These are phyloP conservation scores for Ophiostoma sp. DNA, from an alignment of 2,329 filamentous ascomycete species.

Conservation along the genomic window DNA sequence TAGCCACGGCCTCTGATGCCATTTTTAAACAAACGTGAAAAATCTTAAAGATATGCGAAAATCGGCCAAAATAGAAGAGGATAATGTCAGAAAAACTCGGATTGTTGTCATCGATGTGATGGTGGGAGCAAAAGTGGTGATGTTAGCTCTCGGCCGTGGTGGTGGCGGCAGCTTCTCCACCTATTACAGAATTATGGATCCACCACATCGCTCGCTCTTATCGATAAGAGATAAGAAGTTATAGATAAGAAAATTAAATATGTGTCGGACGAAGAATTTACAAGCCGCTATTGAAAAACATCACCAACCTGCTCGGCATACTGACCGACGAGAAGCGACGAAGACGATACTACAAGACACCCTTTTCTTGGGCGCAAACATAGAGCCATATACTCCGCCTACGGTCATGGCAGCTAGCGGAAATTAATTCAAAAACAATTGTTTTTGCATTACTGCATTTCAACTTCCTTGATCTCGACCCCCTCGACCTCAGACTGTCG, in stretches of 20 bases:
- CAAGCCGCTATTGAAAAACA: not conserved
- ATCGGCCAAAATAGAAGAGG: too few species aligned
- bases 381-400: not conserved
- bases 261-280: not conserved
- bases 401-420: too few species aligned
- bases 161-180: slow-evolving; percentile 2
- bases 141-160: not conserved
- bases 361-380: not conserved
- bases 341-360: not conserved
- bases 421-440: not conserved
- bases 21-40: not conserved
- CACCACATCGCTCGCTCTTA: not conserved
- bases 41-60: too few species aligned
- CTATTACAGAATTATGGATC: not conserved
- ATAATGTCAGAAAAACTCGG: not conserved
- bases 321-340: slow-evolving; percentile 2
- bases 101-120: not conserved
- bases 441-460: not conserved
- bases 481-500: not conserved
- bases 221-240: slow-evolving; percentile 12
- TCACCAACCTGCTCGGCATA: not conserved
- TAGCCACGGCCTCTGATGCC: slow-evolving; percentile 32
- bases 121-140: not conserved
- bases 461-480: not conserved
- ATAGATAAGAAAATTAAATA: slow-evolving; percentile 12